Evolutionary conservation across 176 grass and related monocot genomes (phyloP), one percentile per base, ranked within the genome.

Genomic region (Panicum miliaceum): DNA sequence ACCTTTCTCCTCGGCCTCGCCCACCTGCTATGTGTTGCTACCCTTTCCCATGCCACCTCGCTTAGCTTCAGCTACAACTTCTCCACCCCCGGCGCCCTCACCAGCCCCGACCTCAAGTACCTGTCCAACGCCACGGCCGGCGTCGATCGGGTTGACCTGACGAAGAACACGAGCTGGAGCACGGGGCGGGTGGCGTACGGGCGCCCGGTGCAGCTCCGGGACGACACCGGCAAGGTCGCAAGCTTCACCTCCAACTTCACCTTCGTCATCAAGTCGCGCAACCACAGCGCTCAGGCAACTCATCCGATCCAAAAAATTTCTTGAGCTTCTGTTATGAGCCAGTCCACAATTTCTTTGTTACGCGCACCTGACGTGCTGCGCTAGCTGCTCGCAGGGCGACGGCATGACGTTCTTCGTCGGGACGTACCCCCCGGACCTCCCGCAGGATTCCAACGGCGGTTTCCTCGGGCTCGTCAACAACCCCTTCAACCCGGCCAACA

Each of bases 371-470:
- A 50, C 4, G 47, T 50, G 47, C 5, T 19, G 50, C 50, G 50
- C 15, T 13, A 14, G 11, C 50, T 52, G 50, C 50, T 1, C 10
- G 22, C 74, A 77, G 53, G 74, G 22, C 57, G 76, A 85, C 13
- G 83, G 83, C 74, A 85, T 85, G 73, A 26, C 83, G 38, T 85
- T 85, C 83, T 85, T 85, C 64, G 51, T 85, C 19, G 76, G 0
- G 2, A 26, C 40, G 0, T 78, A 78, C 40, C 18, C 73, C 16
- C 15, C 74, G 29, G 12, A 0, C 40, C 2, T 78, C 6, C 63
- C 83, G 26, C 0, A 18, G 12, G 83, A 5, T 19, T 68, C 83
- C 12, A 7, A n/a, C 3, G 83, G 64, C 40, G 74, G 83, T 38
- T 85, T 27, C 52, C 83, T 78, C 0, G 74, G 63, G 18, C 83